Percentiles rank a stretch among this genome's conserved stretches.
phyloP scores from a whole-genome alignment of 352 stramenopile genomes.

The Globisporangium emineosum region DNA sequence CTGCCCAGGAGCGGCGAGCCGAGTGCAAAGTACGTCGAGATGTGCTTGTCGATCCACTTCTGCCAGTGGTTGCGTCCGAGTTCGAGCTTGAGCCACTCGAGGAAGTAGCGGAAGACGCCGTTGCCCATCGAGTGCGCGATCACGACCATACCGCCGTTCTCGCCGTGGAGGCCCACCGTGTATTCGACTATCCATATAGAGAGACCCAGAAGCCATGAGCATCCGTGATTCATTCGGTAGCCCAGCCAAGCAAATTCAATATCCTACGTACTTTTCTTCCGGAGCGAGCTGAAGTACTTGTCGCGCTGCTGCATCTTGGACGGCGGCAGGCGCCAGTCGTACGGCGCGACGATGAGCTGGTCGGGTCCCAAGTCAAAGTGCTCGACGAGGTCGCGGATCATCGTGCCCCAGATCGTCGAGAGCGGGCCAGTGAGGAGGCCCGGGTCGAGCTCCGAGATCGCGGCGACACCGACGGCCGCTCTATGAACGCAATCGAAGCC shows the following conservation, averaged over 20 bases:
- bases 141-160: slow-evolving; percentile 51
- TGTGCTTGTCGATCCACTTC: slow-evolving; percentile 70
- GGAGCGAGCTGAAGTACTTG: slow-evolving; percentile 71
- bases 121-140: slow-evolving; percentile 86
- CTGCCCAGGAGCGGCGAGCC: slow-evolving; percentile 70
- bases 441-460: slow-evolving; percentile 72
- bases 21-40: slow-evolving; percentile 76
- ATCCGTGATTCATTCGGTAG: too few species aligned
- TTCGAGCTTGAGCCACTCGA: slow-evolving; percentile 78
- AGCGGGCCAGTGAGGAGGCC: slow-evolving; percentile 71
- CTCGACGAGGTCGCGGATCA: slow-evolving; percentile 65
- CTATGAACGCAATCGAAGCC: slow-evolving; percentile 25
- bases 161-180: slow-evolving; percentile 46
- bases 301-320: slow-evolving; percentile 69
- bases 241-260: not conserved
- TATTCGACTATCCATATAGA: slow-evolving; percentile 49
- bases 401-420: slow-evolving; percentile 64
- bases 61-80: slow-evolving; percentile 70
- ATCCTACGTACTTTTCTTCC: slow-evolving; percentile 63
- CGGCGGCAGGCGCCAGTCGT: slow-evolving; percentile 80
- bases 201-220: not conserved
- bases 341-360: slow-evolving; percentile 69
- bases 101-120: slow-evolving; percentile 76
- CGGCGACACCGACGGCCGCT: slow-evolving; percentile 49
- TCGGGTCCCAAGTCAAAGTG: slow-evolving; percentile 67